Conservation (phyloP, 805 yeast genomes). For the Metschnikowia proteae region DNA sequence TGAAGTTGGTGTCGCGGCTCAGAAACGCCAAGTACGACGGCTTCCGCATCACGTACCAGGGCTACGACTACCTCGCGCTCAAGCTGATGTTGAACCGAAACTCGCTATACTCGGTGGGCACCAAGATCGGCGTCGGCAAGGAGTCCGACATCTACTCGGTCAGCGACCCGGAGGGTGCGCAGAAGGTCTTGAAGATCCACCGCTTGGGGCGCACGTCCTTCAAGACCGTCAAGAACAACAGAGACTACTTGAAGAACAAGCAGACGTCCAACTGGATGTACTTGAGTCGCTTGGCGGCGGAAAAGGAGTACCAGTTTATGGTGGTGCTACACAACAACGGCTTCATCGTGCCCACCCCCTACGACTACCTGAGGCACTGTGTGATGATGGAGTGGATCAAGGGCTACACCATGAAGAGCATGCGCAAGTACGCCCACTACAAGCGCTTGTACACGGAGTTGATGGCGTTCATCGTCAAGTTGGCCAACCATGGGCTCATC, state of each 20-base stretch:
- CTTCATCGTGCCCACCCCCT: slow-evolving; percentile 84
- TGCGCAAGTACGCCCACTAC: slow-evolving; percentile 66
- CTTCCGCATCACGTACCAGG: slow-evolving; percentile 79
- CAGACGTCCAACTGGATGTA: slow-evolving; percentile 90
- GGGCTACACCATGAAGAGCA: slow-evolving; percentile 87
- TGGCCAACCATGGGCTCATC: slow-evolving; percentile 85
- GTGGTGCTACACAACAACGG: slow-evolving; percentile 66
- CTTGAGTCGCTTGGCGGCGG: slow-evolving; percentile 83
- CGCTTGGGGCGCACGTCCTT: slow-evolving; percentile 93
- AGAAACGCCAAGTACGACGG: slow-evolving; percentile 96
- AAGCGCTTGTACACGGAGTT: slow-evolving; percentile 74
- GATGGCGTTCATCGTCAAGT: slow-evolving; percentile 79
- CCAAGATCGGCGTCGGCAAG: slow-evolving; percentile 93
- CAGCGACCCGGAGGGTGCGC: slow-evolving; percentile 57
- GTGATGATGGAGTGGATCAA: slow-evolving; percentile 87
- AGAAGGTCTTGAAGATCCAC: slow-evolving; percentile 81
- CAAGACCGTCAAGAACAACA: slow-evolving; percentile 84
- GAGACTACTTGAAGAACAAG: slow-evolving; percentile 80
- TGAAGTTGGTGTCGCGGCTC: slow-evolving; percentile 69
- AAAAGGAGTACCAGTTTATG: slow-evolving; percentile 90
- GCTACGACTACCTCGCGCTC: slow-evolving; percentile 89
- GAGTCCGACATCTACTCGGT: slow-evolving; percentile 93
- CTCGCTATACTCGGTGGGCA: slow-evolving; percentile 73
- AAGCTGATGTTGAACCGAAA: slow-evolving; percentile 76
- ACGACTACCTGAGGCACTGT: slow-evolving; percentile 86